phyloP scores from a whole-genome alignment of 768 basidiomycete genomes.

The Mycena galopus region DNA sequence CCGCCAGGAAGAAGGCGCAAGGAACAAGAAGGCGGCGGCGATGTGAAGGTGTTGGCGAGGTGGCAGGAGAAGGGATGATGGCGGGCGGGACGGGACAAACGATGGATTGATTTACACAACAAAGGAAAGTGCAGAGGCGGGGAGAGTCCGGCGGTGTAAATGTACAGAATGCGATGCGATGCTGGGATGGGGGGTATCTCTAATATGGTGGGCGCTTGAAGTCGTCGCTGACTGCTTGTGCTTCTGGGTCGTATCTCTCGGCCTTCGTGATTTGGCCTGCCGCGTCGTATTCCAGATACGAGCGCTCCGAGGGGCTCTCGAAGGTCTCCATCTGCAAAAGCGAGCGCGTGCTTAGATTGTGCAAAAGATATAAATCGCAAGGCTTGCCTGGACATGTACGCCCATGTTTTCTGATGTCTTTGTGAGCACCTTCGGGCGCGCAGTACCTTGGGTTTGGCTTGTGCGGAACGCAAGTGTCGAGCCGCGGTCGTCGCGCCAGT shows the following conservation, averaged over 20 bases:
- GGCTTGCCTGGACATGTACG: constrained; percentile 56
- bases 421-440: constrained; percentile 65
- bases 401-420: constrained; percentile 50
- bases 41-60: background rate
- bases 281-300: constrained; percentile 67
- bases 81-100: background rate
- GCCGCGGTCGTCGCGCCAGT: constrained; percentile 56
- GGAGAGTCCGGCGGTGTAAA: constrained; percentile 1
- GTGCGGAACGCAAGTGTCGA: constrained; percentile 74
- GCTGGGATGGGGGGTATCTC: background rate
- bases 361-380: constrained; percentile 10
- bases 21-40: constrained; percentile 10
- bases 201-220: constrained; percentile 71
- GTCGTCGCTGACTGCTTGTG: constrained; percentile 69
- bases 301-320: constrained; percentile 59
- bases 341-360: constrained; percentile 19
- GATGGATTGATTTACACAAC: constrained; percentile 5
- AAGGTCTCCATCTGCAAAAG: constrained; percentile 75
- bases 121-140: constrained; percentile 11
- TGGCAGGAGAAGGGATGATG: constrained; percentile 3
- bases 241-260: constrained; percentile 69
- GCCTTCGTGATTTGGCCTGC: constrained; percentile 62
- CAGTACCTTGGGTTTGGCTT: constrained; percentile 49
- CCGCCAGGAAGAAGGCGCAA: constrained; percentile 23
- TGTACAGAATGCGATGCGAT: constrained; percentile 16